A percentile compares a stretch with the other conserved stretches of the same genome.
phyloP scores from a whole-genome alignment of 164 flowering plant genomes.

The Macadamia tetraphylla region DNA sequence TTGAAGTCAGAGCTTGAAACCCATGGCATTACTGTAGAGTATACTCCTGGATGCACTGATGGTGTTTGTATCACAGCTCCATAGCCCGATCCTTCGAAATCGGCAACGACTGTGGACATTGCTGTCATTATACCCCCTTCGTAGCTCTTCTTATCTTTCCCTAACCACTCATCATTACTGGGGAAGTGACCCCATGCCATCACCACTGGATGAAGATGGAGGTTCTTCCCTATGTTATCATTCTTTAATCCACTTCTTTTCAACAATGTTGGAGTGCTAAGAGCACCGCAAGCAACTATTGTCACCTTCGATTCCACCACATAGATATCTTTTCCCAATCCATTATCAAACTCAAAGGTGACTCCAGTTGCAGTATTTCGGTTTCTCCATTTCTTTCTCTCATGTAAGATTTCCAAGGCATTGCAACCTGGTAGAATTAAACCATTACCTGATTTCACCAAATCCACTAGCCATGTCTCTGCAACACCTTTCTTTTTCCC shows the following conservation, averaged over 20 bases:
- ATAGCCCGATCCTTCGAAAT: slow-evolving; percentile 39
- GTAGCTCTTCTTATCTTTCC: slow-evolving; percentile 49
- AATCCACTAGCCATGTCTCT: slow-evolving; percentile 55
- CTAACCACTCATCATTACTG: slow-evolving; percentile 24
- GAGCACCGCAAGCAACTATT: slow-evolving; percentile 63
- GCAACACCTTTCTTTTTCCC: no score
- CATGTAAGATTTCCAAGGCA: slow-evolving; percentile 35
- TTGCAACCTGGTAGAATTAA: slow-evolving; percentile 52
- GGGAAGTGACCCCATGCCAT: slow-evolving; percentile 89
- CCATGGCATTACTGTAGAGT: slow-evolving; percentile 65
- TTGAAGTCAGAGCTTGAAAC: slow-evolving; percentile 46
- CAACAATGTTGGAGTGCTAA: slow-evolving; percentile 52
- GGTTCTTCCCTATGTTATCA: slow-evolving; percentile 51
- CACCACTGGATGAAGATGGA: slow-evolving; percentile 71
- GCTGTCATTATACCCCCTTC: slow-evolving; percentile 87
- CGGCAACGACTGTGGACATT: slow-evolving; percentile 52
- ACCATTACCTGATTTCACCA: slow-evolving; percentile 68
- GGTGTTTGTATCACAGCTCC: slow-evolving; percentile 76
- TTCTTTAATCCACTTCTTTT: slow-evolving; percentile 64
- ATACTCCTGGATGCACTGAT: slow-evolving; percentile 71
- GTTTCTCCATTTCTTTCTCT: slow-evolving; percentile 16
- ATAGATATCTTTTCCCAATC: slow-evolving; percentile 25
- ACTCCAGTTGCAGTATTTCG: slow-evolving; percentile 45
- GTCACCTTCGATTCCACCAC: slow-evolving; percentile 54
- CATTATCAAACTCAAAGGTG: slow-evolving; percentile 28